Conservation (phyloP, 106 monocot genomes). For the Phalaenopsis equestris region DNA sequence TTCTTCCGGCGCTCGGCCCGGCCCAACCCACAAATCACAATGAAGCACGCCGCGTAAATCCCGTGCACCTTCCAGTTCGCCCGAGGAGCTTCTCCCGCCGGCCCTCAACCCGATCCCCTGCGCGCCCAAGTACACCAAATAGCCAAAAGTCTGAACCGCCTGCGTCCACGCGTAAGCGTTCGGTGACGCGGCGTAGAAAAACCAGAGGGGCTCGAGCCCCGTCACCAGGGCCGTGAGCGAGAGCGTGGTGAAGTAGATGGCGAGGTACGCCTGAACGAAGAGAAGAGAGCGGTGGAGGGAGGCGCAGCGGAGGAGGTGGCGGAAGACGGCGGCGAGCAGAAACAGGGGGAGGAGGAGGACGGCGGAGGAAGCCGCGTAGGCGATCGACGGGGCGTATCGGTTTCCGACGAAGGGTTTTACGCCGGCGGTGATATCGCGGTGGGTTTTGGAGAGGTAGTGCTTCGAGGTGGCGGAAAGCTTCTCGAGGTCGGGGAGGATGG, state of each 20-base stretch:
- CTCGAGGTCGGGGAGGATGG: slow-evolving; percentile 63
- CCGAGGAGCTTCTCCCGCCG: slow-evolving; percentile 51
- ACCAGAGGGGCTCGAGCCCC: slow-evolving; percentile 64
- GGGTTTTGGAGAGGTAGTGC: slow-evolving; percentile 57
- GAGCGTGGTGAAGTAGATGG: slow-evolving; percentile 74
- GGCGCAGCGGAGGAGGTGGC: slow-evolving; percentile 29
- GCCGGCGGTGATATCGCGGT: slow-evolving; percentile 37
- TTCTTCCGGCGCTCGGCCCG: slow-evolving; percentile 66
- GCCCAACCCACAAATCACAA: slow-evolving; percentile 47
- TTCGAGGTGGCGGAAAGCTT: slow-evolving; percentile 67
- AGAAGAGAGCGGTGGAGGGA: slow-evolving; percentile 44
- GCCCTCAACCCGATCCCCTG: slow-evolving; percentile 38
- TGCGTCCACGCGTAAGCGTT: slow-evolving; percentile 57
- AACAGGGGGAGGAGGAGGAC: slow-evolving; percentile 29
- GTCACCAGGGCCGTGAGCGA: slow-evolving; percentile 39
- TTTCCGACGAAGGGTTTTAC: slow-evolving; percentile 60
- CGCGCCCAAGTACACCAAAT: slow-evolving; percentile 47
- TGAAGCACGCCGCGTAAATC: slow-evolving; percentile 64
- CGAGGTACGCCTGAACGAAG: slow-evolving; percentile 64
- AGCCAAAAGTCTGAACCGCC: slow-evolving; percentile 57
- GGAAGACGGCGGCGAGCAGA: slow-evolving; percentile 32
- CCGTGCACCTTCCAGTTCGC: slow-evolving; percentile 72
- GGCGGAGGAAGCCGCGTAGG: slow-evolving; percentile 36
- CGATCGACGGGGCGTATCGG: slow-evolving; percentile 48
- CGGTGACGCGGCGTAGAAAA: slow-evolving; percentile 73